Evolutionary conservation across 805 yeast genomes (phyloP).

Genomic region (Hanseniaspora vineae): DNA sequence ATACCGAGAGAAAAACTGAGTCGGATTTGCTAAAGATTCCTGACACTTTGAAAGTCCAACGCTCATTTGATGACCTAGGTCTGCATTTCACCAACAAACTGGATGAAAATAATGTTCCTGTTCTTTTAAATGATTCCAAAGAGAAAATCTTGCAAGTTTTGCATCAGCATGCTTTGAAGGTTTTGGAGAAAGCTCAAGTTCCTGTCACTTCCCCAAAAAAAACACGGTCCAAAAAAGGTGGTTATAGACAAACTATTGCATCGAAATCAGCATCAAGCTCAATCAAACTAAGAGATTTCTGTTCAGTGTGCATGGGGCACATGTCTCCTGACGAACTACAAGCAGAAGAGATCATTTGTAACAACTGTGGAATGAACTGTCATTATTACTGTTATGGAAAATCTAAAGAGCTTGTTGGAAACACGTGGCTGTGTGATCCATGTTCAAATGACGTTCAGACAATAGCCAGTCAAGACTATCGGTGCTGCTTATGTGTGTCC

Average conservation of each 20-base stretch:
- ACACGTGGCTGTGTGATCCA: slow-evolving; percentile 67
- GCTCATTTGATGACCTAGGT: no score
- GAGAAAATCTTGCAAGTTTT: not conserved
- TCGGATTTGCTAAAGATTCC: no score
- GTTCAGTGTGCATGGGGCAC: slow-evolving; percentile 44
- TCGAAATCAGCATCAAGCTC: not conserved
- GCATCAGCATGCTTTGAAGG: not conserved
- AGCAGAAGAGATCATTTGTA: slow-evolving; percentile 33
- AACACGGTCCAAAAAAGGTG: not conserved
- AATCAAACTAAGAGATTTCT: slow-evolving; percentile 21
- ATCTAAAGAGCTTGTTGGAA: slow-evolving; percentile 7
- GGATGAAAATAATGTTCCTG: not conserved
- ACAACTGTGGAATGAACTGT: slow-evolving; percentile 53
- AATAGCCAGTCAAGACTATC: slow-evolving; percentile 37
- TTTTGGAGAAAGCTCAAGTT: not conserved
- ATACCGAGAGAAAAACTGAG: not conserved
- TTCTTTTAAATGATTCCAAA: not conserved
- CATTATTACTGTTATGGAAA: slow-evolving; percentile 62
- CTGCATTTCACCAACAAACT: no score
- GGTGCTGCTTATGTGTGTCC: slow-evolving; percentile 54
- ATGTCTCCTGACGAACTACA: slow-evolving; percentile 5
- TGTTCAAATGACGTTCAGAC: slow-evolving; percentile 65
- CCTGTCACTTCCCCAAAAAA: not conserved
- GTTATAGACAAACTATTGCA: not conserved
- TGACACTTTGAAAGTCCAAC: no score